Base-by-base conservation (phyloP, 1,284 basidiomycete genomes). In the Cutaneotrichosporon mucoides region DNA sequence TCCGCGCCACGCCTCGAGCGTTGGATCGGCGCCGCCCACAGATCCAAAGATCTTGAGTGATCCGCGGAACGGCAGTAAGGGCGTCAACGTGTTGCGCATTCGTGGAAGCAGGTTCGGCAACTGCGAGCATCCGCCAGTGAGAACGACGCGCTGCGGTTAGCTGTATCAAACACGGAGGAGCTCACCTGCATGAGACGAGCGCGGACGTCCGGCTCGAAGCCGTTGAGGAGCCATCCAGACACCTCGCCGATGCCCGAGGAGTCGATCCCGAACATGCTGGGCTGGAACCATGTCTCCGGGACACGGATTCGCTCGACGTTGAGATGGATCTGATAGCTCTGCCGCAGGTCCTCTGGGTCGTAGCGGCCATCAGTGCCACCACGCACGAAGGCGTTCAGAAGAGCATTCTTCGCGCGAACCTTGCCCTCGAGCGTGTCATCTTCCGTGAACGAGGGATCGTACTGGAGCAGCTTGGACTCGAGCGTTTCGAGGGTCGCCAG, bases 251-350 rank as follows among this genome's bases (percentile, higher is more conserved):
- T 75, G 0, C 96, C 96, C 0, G 96, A 95, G 16, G 89, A 91
- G 76, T 99, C 96, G 24, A 97, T 83, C 0, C 96, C 96, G 3
- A 93, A 94, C 84, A 97, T 93, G 11, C 82, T 82, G 0, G 96
- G 95, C 56, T 92, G 88, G 81, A 95, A 98, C 82, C 89, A 92
- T 0, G 92, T 86, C 77, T 99, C 96, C 60, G 91, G 92, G 3
- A 91, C 92, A 15, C 95, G 83, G 81, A 92, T 92, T 38, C 93
- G 82, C 79, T 99, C 96, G n/a, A 92, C 86, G 71, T 89, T 97
- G 49, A 99, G 80, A 68, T 98, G 94, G 50, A 98, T 84, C 61
- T 92, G 87, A 55, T 89, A 77, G 57, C 73, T 71, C 66, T 87
- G 88, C 82, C 86, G 85, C 5, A 81, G 59, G 59, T 78, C 73